Percentiles rank a stretch among this genome's conserved stretches.
These are phyloP conservation scores for Didymella pinodella DNA, from an alignment of 2,329 filamentous ascomycete species.

Conservation along the genomic window DNA sequence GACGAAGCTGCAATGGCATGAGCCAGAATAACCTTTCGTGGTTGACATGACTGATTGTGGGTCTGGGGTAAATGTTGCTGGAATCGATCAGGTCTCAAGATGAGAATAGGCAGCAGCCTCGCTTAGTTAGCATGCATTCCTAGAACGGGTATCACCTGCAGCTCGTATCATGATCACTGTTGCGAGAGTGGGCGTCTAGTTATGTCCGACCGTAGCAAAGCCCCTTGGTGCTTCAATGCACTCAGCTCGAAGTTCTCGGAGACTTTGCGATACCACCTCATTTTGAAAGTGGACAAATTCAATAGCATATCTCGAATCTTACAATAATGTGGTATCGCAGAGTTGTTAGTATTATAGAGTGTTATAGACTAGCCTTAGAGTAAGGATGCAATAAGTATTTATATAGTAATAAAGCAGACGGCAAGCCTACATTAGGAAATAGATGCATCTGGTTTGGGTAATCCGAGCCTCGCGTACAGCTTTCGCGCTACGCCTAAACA, in stretches of 20 bases:
- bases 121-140: slow-evolving; percentile 2
- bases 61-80: neutral
- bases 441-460: too few species aligned
- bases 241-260: neutral
- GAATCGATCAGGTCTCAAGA: neutral
- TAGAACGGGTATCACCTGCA: neutral
- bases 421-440: too few species aligned
- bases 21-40: slow-evolving; percentile 48
- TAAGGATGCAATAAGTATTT: too few species aligned
- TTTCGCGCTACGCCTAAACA: too few species aligned
- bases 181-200: slow-evolving; percentile 1
- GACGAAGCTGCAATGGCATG: slow-evolving; percentile 58
- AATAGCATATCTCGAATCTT: too few species aligned
- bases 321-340: neutral
- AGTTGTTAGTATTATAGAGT: too few species aligned
- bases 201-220: neutral
- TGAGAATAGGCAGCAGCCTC: slow-evolving; percentile 11
- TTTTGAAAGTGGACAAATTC: too few species aligned
- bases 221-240: too few species aligned
- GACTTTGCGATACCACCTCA: neutral
- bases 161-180: neutral
- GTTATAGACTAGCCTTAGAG: too few species aligned
- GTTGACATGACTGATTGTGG: slow-evolving; percentile 27
- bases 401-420: too few species aligned
- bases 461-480: too few species aligned